Conservation (phyloP, 208 protist species). For the Leptomonas seymouri region DNA sequence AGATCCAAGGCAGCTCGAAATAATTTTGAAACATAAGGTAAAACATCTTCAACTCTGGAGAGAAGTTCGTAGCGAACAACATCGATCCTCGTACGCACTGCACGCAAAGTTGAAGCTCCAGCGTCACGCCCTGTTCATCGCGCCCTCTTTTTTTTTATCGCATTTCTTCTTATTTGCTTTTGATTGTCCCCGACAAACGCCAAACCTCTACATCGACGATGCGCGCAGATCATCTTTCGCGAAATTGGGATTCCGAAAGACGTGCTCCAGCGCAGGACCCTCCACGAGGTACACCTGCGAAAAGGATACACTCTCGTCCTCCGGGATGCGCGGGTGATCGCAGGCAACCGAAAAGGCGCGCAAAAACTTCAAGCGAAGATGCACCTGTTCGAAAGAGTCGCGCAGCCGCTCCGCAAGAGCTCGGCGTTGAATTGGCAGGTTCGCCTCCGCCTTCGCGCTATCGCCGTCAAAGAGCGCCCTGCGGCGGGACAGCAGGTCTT, state of each 20-base stretch:
- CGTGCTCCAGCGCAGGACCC: conserved; percentile 42
- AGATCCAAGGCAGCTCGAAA: too few species aligned
- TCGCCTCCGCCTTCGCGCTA: conserved; percentile 1
- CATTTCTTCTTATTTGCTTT: too few species aligned
- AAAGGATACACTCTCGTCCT: conserved; percentile 55
- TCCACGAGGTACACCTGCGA: conserved; percentile 70
- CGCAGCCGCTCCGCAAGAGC: conserved; percentile 44
- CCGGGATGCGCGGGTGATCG: conserved; percentile 67
- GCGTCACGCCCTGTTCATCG: too few species aligned
- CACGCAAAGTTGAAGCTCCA: too few species aligned
- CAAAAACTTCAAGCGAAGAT: conserved; percentile 59
- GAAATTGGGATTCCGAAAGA: conserved; percentile 20
- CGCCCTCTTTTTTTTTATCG: too few species aligned
- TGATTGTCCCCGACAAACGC: background rate
- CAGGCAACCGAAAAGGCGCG: conserved; percentile 69
- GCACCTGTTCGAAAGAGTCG: conserved; percentile 41
- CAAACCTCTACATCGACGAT: conserved; percentile 4
- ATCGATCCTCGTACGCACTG: too few species aligned
- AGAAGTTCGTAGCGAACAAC: too few species aligned
- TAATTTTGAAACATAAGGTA: too few species aligned
- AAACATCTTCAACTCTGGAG: too few species aligned
- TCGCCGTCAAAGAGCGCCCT: conserved; percentile 3
- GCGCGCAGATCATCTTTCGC: background rate
- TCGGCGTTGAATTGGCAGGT: conserved; percentile 24
- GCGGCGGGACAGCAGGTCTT: conserved; percentile 45